These are phyloP conservation scores for Ceratocystis lukuohia DNA, from an alignment of 2,329 filamentous ascomycete genomes.

Conservation along the genomic window DNA sequence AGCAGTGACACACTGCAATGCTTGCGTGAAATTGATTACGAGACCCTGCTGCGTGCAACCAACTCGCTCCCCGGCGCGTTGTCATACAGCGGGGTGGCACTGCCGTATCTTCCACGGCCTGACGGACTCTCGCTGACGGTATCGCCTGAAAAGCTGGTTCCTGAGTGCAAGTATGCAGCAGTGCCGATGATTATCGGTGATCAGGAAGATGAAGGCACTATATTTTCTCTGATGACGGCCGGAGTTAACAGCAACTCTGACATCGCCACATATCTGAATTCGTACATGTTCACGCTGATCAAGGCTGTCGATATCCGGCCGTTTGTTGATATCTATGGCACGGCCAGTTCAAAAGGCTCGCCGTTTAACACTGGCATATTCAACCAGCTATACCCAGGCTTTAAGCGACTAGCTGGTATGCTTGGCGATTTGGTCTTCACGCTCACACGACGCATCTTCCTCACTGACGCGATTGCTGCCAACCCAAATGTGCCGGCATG, in stretches of 20 bases:
- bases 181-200: conserved; percentile 52
- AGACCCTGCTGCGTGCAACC: conserved; percentile 39
- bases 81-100: conserved; percentile 42
- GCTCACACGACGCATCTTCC: conserved; percentile 30
- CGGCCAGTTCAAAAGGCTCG: conserved; percentile 40
- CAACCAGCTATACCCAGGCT: conserved; percentile 52
- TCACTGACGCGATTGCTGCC: conserved; percentile 30
- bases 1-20: conserved; percentile 38
- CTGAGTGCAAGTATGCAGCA: conserved; percentile 37
- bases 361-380: conserved; percentile 45
- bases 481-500: conserved; percentile 39
- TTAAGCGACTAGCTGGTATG: conserved; percentile 49
- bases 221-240: conserved; percentile 45
- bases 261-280: conserved; percentile 39
- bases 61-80: conserved; percentile 45
- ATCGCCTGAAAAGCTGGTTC: conserved; percentile 38
- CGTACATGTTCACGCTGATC: conserved; percentile 37
- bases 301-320: conserved; percentile 30
- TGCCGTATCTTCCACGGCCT: conserved; percentile 49
- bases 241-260: conserved; percentile 44
- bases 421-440: conserved; percentile 49
- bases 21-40: conserved; percentile 39
- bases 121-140: conserved; percentile 41
- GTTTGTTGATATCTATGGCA: conserved; percentile 40
- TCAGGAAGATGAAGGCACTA: conserved; percentile 52